phyloP scores from a whole-genome alignment of 345 rosid genomes.

The Salix dunnii region DNA sequence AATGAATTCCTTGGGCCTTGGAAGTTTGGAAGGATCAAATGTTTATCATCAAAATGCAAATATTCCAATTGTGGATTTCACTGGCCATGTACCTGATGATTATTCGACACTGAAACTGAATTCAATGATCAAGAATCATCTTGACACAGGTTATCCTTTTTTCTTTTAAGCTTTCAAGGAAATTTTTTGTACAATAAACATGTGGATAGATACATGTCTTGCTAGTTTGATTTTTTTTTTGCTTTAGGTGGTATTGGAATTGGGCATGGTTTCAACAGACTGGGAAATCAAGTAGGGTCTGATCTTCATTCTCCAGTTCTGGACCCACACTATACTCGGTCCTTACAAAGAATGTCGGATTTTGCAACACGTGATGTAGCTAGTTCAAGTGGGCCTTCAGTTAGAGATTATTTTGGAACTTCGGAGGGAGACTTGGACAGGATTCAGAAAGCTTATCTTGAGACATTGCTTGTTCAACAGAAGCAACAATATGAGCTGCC shows the following conservation, averaged over 20 bases:
- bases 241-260: constrained; percentile 42
- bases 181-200: neutral
- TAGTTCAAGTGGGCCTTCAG: constrained; percentile 39
- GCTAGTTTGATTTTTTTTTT: constrained; percentile 7
- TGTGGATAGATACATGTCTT: neutral
- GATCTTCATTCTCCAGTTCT: constrained; percentile 42
- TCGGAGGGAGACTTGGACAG: constrained; percentile 43
- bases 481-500: constrained; percentile 57
- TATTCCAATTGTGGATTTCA: constrained; percentile 38
- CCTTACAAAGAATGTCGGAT: constrained; percentile 46
- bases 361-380: constrained; percentile 22
- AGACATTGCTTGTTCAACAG: constrained; percentile 61
- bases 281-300: constrained; percentile 45
- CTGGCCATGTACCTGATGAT: constrained; percentile 36
- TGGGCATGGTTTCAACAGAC: constrained; percentile 37
- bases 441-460: constrained; percentile 54
- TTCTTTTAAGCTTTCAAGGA: constrained; percentile 12
- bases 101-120: constrained; percentile 48
- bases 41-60: constrained; percentile 38
- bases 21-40: constrained; percentile 46
- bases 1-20: constrained; percentile 48
- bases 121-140: constrained; percentile 36
- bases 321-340: constrained; percentile 53
- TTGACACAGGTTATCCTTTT: constrained; percentile 45
- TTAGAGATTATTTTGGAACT: constrained; percentile 42